Percentiles rank a stretch among this genome's conserved stretches.
Evolutionary conservation across 345 rosid species (phyloP).

Genomic region (Pistacia integerrima): DNA sequence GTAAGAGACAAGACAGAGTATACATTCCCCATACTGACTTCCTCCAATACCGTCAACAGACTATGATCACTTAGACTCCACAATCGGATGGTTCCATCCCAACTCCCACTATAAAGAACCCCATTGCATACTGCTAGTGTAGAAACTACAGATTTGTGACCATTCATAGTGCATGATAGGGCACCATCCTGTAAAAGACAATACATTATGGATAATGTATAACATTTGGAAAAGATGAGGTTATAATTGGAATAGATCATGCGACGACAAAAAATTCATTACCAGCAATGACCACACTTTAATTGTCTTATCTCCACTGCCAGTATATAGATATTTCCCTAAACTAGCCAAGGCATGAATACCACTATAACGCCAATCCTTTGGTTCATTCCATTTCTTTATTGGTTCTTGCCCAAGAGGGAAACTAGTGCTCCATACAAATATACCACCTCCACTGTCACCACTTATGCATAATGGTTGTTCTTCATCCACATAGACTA

Average conservation of each 20-base stretch:
- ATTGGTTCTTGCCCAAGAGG: conserved; percentile 67
- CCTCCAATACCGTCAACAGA: conserved; percentile 73
- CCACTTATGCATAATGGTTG: conserved; percentile 74
- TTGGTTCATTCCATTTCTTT: conserved; percentile 80
- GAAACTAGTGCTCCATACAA: conserved; percentile 58
- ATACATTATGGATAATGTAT: conserved; percentile 10
- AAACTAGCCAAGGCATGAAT: conserved; percentile 73
- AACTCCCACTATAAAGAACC: conserved; percentile 87
- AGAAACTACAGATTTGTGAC: conserved; percentile 92
- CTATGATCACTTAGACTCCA: conserved; percentile 88
- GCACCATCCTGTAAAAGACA: conserved; percentile 60
- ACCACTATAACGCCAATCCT: conserved; percentile 96
- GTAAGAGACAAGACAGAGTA: conserved; percentile 62
- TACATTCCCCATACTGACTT: conserved; percentile 49
- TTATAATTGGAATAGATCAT: neutral
- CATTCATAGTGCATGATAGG: conserved; percentile 68
- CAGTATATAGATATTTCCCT: conserved; percentile 68
- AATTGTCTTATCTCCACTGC: conserved; percentile 87
- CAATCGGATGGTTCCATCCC: conserved; percentile 87
- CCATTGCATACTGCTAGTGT: conserved; percentile 58
- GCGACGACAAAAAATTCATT: conserved; percentile 20
- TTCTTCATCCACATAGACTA: conserved; percentile 63
- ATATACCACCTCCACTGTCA: conserved; percentile 89
- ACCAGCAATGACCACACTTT: conserved; percentile 92
- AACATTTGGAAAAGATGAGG: neutral